Evolutionary conservation across 805 yeast genomes (phyloP).

Genomic region (Suhomyces prunicola): DNA sequence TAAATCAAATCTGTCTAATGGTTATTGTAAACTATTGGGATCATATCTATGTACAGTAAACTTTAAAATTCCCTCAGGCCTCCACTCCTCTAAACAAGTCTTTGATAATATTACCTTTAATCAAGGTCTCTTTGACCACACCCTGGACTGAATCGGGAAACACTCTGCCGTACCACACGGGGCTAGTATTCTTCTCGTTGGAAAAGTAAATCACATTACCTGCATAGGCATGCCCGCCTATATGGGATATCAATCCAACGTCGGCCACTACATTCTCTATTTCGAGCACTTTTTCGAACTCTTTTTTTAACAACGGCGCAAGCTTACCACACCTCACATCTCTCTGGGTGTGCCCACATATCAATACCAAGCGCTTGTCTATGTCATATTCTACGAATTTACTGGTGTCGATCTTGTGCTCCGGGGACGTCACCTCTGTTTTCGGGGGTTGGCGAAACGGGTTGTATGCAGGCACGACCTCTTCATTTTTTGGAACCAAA

Average conservation of each 20-base stretch:
- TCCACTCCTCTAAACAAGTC: constrained; percentile 53
- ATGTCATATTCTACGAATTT: constrained; percentile 11
- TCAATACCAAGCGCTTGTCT: constrained; percentile 38
- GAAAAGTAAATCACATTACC: constrained; percentile 68
- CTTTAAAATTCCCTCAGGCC: neutral
- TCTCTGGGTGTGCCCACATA: constrained; percentile 65
- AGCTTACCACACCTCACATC: constrained; percentile 65
- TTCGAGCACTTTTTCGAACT: constrained; percentile 44
- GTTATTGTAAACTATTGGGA: neutral
- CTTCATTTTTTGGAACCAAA: constrained; percentile 33
- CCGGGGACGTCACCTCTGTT: neutral
- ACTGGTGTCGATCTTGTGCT: neutral
- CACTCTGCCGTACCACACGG: constrained; percentile 78
- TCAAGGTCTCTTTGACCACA: constrained; percentile 53
- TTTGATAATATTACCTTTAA: constrained; percentile 47
- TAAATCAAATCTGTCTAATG: neutral
- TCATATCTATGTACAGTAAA: neutral
- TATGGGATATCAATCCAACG: constrained; percentile 65
- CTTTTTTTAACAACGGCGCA: constrained; percentile 56
- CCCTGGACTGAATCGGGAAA: constrained; percentile 65
- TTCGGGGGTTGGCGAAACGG: constrained; percentile 13
- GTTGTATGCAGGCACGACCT: constrained; percentile 19
- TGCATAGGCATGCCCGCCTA: constrained; percentile 87
- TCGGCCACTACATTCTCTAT: constrained; percentile 27
- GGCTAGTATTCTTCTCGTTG: constrained; percentile 27